phyloP scores from a whole-genome alignment of 306 rosid genomes.

The Cyamopsis tetragonoloba region DNA sequence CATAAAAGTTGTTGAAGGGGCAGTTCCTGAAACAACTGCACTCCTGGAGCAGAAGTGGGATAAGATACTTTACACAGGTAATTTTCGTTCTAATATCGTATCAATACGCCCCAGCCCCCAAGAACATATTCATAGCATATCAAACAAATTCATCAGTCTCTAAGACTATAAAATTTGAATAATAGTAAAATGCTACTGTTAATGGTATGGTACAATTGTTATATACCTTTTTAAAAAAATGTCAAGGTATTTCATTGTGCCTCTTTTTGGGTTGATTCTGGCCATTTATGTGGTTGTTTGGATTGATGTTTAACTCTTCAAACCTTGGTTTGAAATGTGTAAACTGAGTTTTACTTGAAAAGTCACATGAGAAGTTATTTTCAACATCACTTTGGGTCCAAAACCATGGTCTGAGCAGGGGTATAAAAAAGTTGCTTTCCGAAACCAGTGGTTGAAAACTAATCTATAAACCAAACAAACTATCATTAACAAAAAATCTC shows the following conservation, averaged over 20 bases:
- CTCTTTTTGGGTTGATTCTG: neutral
- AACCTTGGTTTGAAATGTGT: too few relatives aligned
- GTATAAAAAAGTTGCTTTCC: too few relatives aligned
- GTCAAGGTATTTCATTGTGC: neutral
- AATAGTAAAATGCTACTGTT: neutral
- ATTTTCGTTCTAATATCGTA: neutral
- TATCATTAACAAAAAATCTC: neutral
- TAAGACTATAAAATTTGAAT: neutral
- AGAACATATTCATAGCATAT: neutral
- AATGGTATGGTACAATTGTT: neutral
- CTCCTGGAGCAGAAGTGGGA: constrained; percentile 82
- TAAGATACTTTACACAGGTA: constrained; percentile 82
- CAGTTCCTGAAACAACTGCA: constrained; percentile 72
- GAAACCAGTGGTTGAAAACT: too few relatives aligned
- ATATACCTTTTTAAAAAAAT: neutral
- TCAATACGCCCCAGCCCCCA: neutral
- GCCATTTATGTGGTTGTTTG: too few relatives aligned
- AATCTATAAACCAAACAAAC: too few relatives aligned
- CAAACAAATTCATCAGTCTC: neutral
- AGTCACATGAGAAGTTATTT: too few relatives aligned
- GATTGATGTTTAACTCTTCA: too few relatives aligned
- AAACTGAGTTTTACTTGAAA: too few relatives aligned
- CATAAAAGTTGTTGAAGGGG: constrained; percentile 75
- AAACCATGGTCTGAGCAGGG: too few relatives aligned
- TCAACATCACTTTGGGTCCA: too few relatives aligned